Conservation (phyloP, 139 green algal species). For the Chlorella sp. region DNA sequence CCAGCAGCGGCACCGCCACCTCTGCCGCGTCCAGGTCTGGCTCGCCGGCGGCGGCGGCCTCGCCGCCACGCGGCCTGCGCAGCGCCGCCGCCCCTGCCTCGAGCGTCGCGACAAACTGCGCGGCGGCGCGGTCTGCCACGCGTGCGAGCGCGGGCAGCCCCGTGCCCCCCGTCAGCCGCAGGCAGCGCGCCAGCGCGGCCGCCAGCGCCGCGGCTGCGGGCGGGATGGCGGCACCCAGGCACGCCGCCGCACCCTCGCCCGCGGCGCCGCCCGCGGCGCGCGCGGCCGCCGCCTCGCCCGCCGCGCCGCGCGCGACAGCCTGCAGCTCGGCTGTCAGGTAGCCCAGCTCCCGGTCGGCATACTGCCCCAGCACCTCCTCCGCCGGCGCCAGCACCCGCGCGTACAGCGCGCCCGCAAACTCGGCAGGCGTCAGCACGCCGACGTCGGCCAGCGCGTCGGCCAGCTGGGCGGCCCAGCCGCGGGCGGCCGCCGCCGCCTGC, state of each 20-base stretch:
- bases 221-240: constrained; percentile 5
- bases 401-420: background rate
- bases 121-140: constrained; percentile 53
- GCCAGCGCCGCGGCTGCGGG: constrained; percentile 29
- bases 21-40: constrained; percentile 14
- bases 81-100: constrained; percentile 13
- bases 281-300: background rate
- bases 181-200: constrained; percentile 50
- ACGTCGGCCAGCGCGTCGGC: constrained; percentile 8
- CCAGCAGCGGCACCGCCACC: constrained; percentile 58
- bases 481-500: constrained; percentile 21
- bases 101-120: constrained; percentile 40
- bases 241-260: background rate
- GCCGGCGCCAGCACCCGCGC: constrained; percentile 16
- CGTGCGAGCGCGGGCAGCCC: constrained; percentile 61
- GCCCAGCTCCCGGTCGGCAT: constrained; percentile 42
- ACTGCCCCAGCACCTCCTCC: constrained; percentile 44
- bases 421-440: background rate
- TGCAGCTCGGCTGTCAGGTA: constrained; percentile 28
- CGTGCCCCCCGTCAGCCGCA: constrained; percentile 58
- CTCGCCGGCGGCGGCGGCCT: constrained; percentile 35
- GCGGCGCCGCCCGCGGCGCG: background rate
- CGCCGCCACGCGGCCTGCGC: constrained; percentile 4
- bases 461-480: constrained; percentile 10
- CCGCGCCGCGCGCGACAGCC: background rate